Conservation (phyloP, 495 filamentous ascomycete genomes). For the Bryoglossum gracile region DNA sequence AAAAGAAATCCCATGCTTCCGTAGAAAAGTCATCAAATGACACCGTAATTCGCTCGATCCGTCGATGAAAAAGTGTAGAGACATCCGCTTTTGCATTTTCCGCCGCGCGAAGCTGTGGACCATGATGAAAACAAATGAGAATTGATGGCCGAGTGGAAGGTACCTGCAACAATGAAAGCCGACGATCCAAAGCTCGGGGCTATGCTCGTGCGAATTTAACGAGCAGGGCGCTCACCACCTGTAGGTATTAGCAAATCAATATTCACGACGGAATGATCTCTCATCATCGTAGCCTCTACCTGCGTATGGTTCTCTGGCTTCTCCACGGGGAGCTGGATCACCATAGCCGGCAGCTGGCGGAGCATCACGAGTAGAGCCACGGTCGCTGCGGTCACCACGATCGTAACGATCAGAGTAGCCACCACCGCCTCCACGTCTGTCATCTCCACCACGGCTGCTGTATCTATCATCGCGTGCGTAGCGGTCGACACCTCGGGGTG, state of each 20-base stretch:
- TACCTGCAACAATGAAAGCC: conserved; percentile 28
- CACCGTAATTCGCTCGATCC: conserved; percentile 20
- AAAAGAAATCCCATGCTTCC: conserved; percentile 24
- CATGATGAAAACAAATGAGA: conserved; percentile 25
- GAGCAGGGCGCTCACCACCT: conserved; percentile 28
- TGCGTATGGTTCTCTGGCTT: conserved; percentile 54
- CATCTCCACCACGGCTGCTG: conserved; percentile 40
- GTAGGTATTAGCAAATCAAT: conserved; percentile 24
- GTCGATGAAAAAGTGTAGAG: conserved; percentile 22
- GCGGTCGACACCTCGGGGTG: conserved; percentile 30
- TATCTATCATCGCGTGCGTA: conserved; percentile 35
- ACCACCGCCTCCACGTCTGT: conserved; percentile 49
- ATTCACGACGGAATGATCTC: conserved; percentile 24
- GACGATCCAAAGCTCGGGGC: conserved; percentile 26
- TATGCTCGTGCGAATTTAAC: conserved; percentile 25
- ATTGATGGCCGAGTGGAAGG: conserved; percentile 21
- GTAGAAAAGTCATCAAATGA: conserved; percentile 21
- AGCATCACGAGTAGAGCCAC: conserved; percentile 41
- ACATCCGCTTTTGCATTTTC: conserved; percentile 23
- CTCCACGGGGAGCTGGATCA: conserved; percentile 54
- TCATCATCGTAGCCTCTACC: conserved; percentile 48
- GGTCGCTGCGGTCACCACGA: conserved; percentile 38
- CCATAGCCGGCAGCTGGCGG: conserved; percentile 43
- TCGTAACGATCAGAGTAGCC: conserved; percentile 49
- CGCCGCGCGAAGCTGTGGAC: conserved; percentile 28